These are phyloP conservation scores for Bryoerythrophyllum caledonicum DNA, from an alignment of 225 moss, liverwort and hornwort species.

Conservation along the genomic window DNA sequence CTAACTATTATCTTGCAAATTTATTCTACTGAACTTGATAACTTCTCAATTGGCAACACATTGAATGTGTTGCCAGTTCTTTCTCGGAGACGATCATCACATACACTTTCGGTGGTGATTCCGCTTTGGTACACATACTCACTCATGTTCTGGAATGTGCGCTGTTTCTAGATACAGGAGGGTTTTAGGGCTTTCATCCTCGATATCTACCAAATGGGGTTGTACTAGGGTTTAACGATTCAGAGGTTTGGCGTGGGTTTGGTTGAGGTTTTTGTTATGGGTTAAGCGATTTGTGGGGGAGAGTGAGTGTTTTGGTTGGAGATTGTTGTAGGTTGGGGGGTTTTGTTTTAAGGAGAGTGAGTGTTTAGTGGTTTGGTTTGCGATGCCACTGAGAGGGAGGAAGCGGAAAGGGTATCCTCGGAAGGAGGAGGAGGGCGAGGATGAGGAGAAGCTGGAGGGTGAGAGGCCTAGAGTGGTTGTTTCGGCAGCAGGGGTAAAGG, in stretches of 20 bases:
- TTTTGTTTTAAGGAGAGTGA: too few relatives aligned
- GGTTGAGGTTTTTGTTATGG: background rate
- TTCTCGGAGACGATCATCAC: background rate
- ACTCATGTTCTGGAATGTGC: background rate
- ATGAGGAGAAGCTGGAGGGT: conserved; percentile 5
- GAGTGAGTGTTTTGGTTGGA: too few relatives aligned
- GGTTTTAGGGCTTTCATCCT: background rate
- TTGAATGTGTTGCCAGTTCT: too few relatives aligned
- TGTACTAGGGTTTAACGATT: background rate
- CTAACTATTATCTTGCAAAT: too few relatives aligned
- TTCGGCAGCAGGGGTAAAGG: conserved; percentile 8
- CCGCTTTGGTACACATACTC: too few relatives aligned
- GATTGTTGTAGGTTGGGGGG: too few relatives aligned
- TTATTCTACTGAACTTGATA: too few relatives aligned
- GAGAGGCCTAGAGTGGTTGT: background rate
- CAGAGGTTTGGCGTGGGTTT: background rate
- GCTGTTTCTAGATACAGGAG: background rate
- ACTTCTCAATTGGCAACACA: too few relatives aligned
- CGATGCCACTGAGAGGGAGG: conserved; percentile 42
- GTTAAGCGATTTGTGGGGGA: background rate
- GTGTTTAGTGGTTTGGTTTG: background rate
- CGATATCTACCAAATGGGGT: background rate
- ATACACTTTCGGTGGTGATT: too few relatives aligned
- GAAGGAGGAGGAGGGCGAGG: conserved; percentile 24
- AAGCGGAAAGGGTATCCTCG: conserved; percentile 39